Base-by-base conservation (phyloP, 495 filamentous ascomycete species). In the Bacidia gigantensis region DNA sequence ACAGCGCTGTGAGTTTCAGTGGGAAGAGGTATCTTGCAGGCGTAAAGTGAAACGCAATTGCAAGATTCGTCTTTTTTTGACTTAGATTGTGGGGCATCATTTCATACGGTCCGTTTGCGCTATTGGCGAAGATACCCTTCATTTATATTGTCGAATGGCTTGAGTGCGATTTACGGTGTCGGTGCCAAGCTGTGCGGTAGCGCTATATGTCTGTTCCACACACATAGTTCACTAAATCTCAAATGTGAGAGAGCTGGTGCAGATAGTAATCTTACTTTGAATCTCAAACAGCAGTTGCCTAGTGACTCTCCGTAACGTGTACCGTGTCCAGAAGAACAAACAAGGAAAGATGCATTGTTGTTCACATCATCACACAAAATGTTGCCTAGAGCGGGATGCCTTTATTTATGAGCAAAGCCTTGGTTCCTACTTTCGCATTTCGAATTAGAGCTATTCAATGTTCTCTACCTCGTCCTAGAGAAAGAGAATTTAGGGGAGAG, bases 61-160 rank as follows among this genome's bases (percentile, higher is more conserved):
- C 25, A 38, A 20, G 29, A 5, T 35, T 35, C n/a, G 29, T 7
- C 29, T 7, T 7, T 35, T 7, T 14, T 14, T 35, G 14, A 7
- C 7, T 35, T 14, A 35, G 29, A 35, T 14, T 35, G 29, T 5
- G 29, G 7, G 22, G 22, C 17, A 5, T 24, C 25, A 47, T 3
- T 47, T 47, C 44, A 12, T 44, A 47, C 25, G 44, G 14, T 35
- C 14, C 14, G 29, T 35, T 35, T 35, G 29, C 17, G 32, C 38
- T 38, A 26, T 25, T 40, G 47, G 53, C 47, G 29, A 49, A 58
- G 47, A 58, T 58, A 58, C 56, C 56, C 56, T 46, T 49, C 11
- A 42, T 50, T 5, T 45, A 41, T 35, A 23, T 26, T 7, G 9
- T 9, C 20, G 5, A 17, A 44, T 17, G 41, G 20, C 29, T 35